A percentile compares a stretch with the other conserved stretches of the same genome.
Evolutionary conservation across 345 rosid species (phyloP).

Genomic region (Gossypium rotundifolium): DNA sequence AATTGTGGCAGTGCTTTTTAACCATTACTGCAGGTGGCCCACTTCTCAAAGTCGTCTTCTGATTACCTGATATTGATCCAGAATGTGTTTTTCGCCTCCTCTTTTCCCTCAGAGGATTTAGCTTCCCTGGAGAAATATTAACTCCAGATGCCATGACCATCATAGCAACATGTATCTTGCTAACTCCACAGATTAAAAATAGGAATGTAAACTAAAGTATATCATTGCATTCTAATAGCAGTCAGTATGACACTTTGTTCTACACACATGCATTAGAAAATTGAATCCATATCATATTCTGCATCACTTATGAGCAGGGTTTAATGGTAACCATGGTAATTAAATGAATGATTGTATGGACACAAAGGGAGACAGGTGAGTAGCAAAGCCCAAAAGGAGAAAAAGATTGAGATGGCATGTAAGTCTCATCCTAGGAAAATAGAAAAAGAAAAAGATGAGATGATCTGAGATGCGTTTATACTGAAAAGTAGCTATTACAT

Average conservation of each 20-base stretch:
- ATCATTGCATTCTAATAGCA: neutral
- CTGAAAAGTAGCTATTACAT: slow-evolving; percentile 17
- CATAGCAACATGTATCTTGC: neutral
- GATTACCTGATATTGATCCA: neutral
- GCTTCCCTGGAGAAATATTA: neutral
- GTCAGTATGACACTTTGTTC: neutral
- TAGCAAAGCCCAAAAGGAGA: neutral
- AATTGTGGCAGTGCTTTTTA: neutral
- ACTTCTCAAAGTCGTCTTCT: neutral
- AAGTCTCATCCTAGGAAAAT: neutral
- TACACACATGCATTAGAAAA: neutral
- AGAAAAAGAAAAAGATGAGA: neutral
- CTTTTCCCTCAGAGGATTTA: neutral
- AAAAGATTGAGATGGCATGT: neutral
- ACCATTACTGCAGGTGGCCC: neutral
- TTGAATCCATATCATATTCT: neutral
- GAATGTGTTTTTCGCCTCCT: neutral
- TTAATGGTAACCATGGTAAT: neutral
- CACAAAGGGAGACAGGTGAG: neutral
- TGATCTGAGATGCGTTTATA: neutral
- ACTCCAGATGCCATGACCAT: neutral
- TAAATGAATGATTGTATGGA: neutral
- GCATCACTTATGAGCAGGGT: neutral
- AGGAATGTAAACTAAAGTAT: neutral
- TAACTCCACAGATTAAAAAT: neutral